phyloP scores from a whole-genome alignment of 371 early-diverging fungal genomes.

The Mucor circinelloides region DNA sequence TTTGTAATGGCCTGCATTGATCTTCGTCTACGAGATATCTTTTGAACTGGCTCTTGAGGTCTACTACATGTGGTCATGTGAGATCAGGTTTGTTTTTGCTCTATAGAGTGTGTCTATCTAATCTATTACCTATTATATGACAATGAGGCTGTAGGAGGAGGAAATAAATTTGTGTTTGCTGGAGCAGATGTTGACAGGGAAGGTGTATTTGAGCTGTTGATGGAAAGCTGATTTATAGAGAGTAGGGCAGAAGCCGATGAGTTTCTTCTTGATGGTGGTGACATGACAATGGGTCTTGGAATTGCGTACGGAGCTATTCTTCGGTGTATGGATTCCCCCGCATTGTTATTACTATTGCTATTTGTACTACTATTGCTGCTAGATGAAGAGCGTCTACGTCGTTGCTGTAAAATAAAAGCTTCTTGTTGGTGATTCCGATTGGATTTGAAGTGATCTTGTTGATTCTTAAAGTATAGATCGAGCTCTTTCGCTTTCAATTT shows the following conservation, averaged over 20 bases:
- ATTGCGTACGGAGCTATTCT: slow-evolving; percentile 18
- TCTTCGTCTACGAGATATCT: slow-evolving; percentile 19
- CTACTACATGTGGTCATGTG: slow-evolving; percentile 3
- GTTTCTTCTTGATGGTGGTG: slow-evolving; percentile 8
- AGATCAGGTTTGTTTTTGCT: neutral
- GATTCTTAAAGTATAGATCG: slow-evolving; percentile 31
- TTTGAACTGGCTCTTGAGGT: neutral
- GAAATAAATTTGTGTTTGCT: neutral
- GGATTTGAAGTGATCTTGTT: neutral
- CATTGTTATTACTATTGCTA: slow-evolving; percentile 11
- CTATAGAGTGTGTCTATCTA: neutral
- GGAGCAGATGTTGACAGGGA: slow-evolving; percentile 9
- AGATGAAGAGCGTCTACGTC: slow-evolving; percentile 11
- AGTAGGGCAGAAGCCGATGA: slow-evolving; percentile 10
- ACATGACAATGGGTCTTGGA: slow-evolving; percentile 11
- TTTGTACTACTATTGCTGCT: slow-evolving; percentile 13
- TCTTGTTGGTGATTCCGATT: slow-evolving; percentile 11
- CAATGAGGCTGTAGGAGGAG: neutral
- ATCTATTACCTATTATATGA: slow-evolving; percentile 9
- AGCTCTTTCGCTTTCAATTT: slow-evolving; percentile 55
- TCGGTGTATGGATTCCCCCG: slow-evolving; percentile 15
- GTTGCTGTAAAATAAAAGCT: neutral
- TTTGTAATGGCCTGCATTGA: slow-evolving; percentile 31
- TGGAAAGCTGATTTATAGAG: slow-evolving; percentile 9
- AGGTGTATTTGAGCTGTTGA: neutral